A percentile compares a stretch with the other conserved stretches of the same genome.
Evolutionary conservation across 306 rosid genomes (phyloP).

Genomic region (Malus orientalis): DNA sequence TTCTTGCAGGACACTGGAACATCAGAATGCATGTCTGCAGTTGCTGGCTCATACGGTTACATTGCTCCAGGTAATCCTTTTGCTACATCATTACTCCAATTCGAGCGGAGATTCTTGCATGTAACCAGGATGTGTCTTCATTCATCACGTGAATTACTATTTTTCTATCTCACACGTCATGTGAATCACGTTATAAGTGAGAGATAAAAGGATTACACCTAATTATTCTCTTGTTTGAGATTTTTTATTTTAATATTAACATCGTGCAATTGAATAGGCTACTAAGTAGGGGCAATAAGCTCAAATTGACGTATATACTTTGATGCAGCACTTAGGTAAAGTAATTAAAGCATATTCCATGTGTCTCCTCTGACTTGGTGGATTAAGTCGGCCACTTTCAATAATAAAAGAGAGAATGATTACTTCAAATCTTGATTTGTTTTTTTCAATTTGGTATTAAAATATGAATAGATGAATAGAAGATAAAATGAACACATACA

Average conservation of each 20-base stretch:
- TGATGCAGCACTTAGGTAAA: not conserved
- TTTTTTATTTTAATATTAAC: not conserved
- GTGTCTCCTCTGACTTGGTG: not conserved
- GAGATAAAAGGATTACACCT: not conserved
- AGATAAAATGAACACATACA: not conserved
- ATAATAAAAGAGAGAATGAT: slow-evolving; percentile 7
- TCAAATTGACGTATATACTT: not conserved
- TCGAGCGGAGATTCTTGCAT: not conserved
- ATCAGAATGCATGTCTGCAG: slow-evolving; percentile 93
- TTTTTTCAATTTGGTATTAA: slow-evolving; percentile 2
- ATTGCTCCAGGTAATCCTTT: slow-evolving; percentile 81
- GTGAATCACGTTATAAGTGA: too few species aligned
- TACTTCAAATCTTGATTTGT: slow-evolving; percentile 1
- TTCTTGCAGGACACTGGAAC: slow-evolving; percentile 71
- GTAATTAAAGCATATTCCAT: not conserved
- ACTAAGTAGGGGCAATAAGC: not conserved
- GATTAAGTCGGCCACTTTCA: not conserved
- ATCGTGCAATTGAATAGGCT: not conserved
- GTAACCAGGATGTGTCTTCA: not conserved
- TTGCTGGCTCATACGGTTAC: slow-evolving; percentile 92
- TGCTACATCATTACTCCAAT: not conserved
- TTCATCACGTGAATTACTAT: not conserved
- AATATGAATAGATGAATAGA: not conserved
- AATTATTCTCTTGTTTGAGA: not conserved
- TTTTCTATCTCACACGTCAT: not conserved